These are phyloP conservation scores for Fusarium hainanense DNA, from an alignment of 2,329 filamentous ascomycete genomes.

Conservation along the genomic window DNA sequence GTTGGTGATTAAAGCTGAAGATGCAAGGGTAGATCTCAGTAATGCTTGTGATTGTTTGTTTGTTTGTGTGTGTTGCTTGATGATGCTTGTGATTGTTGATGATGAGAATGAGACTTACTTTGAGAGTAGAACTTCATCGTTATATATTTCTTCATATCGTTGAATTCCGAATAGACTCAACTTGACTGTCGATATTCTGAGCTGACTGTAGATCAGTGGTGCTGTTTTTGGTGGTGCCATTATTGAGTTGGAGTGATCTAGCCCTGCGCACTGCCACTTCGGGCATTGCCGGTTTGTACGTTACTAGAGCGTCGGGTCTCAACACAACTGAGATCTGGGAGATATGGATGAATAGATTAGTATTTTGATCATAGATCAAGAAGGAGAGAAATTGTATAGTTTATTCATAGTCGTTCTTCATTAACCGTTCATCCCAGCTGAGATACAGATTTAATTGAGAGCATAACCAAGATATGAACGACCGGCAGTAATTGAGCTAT, in stretches of 20 bases:
- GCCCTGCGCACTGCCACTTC: conserved; percentile 29
- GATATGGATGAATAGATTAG: neutral
- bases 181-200: conserved; percentile 43
- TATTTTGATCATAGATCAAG: fast-evolving
- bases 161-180: conserved; percentile 11
- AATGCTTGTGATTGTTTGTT: conserved; percentile 21
- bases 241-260: conserved; percentile 4
- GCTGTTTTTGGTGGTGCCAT: conserved; percentile 41
- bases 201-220: conserved; percentile 15
- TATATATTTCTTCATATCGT: conserved; percentile 35
- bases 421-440: no score
- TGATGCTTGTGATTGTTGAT: conserved; percentile 15
- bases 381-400: no score
- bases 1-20: conserved; percentile 10
- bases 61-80: neutral
- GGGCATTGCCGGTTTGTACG: conserved; percentile 28
- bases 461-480: no score
- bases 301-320: neutral
- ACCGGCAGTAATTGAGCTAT: no score
- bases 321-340: neutral
- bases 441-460: no score
- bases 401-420: neutral
- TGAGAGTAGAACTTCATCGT: neutral
- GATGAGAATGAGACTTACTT: neutral
- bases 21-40: conserved; percentile 16